These are phyloP conservation scores for Gossypium ekmanianum DNA, from an alignment of 345 rosid species.

Conservation along the genomic window DNA sequence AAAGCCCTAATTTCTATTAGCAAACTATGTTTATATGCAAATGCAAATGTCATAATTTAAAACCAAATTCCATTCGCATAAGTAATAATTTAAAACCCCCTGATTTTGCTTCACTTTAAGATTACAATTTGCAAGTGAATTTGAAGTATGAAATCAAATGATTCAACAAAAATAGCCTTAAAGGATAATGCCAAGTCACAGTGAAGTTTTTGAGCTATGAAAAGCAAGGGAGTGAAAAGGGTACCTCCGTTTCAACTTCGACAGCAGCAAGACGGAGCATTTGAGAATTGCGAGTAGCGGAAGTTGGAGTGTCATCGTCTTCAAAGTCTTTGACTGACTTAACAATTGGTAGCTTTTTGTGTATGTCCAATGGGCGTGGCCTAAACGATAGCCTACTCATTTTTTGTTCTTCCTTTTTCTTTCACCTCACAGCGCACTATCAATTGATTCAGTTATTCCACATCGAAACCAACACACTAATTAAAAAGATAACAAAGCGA, in stretches of 20 bases:
- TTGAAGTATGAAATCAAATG: no score
- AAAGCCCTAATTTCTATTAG: no score
- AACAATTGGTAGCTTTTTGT: slow-evolving; percentile 91
- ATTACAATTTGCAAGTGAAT: no score
- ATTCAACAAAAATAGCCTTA: no score
- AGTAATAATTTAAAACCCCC: no score
- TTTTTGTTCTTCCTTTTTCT: slow-evolving; percentile 18
- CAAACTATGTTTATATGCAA: no score
- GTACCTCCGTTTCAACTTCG: slow-evolving; percentile 56
- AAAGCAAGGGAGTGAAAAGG: neutral
- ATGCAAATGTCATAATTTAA: no score
- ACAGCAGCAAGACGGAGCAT: slow-evolving; percentile 51
- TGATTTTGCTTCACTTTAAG: no score
- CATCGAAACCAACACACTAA: neutral
- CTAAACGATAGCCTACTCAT: slow-evolving; percentile 94
- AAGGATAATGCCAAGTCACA: no score
- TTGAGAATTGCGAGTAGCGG: slow-evolving; percentile 73
- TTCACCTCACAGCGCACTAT: slow-evolving; percentile 6
- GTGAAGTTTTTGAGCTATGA: neutral
- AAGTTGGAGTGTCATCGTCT: slow-evolving; percentile 85
- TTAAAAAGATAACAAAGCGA: neutral
- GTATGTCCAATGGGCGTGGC: slow-evolving; percentile 94
- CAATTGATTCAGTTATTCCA: neutral
- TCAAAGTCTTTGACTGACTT: slow-evolving; percentile 90
- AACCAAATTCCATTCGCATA: no score